Percentiles rank a stretch among this genome's conserved stretches.
phyloP scores from a whole-genome alignment of 805 yeast genomes.

The Saccharomycopsis sp. region DNA sequence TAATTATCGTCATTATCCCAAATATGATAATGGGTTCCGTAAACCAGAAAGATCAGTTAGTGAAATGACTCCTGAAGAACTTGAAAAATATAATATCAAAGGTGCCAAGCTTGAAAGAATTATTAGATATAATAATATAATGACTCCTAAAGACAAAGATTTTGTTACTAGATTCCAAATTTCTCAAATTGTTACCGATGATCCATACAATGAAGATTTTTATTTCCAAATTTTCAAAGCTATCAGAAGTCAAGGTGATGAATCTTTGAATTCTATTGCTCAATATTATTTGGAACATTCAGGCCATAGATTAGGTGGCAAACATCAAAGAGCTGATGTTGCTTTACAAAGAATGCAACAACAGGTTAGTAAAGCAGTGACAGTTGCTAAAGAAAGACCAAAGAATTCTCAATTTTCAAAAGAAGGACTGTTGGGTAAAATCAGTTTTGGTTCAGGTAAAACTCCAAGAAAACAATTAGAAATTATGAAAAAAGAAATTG shows the following conservation, averaged over 20 bases:
- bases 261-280: constrained; percentile 72
- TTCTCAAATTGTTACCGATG: constrained; percentile 92
- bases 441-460: constrained; percentile 67
- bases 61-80: constrained; percentile 70
- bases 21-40: no score
- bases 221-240: constrained; percentile 87
- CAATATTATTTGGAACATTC: constrained; percentile 86
- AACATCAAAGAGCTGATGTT: constrained; percentile 73
- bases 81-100: constrained; percentile 53
- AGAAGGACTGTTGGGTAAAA: constrained; percentile 80
- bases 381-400: constrained; percentile 85
- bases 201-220: constrained; percentile 94
- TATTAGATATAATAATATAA: constrained; percentile 77
- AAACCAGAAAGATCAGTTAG: no score
- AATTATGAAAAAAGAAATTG: constrained; percentile 42
- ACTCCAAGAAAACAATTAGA: constrained; percentile 83
- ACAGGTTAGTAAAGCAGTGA: constrained; percentile 93
- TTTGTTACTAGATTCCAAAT: constrained; percentile 89
- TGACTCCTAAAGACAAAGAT: constrained; percentile 96
- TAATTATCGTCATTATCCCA: no score
- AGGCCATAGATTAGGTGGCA: constrained; percentile 83
- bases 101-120: constrained; percentile 69
- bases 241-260: constrained; percentile 45
- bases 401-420: constrained; percentile 50
- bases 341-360: constrained; percentile 97